Base-by-base conservation (phyloP, 2,329 filamentous ascomycete genomes). In the Fusarium oxysporum region DNA sequence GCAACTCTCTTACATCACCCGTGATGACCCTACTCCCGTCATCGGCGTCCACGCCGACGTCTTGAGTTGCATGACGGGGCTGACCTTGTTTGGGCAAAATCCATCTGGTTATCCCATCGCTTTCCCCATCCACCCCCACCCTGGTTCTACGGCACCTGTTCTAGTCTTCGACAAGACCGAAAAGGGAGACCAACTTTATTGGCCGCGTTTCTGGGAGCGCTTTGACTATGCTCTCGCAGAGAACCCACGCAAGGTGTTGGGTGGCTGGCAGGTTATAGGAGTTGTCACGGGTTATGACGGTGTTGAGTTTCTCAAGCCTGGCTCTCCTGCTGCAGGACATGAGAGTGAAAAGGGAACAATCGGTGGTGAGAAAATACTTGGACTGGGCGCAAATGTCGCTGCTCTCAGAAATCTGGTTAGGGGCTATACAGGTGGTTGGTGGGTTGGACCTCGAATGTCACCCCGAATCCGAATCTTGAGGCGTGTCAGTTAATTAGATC, bases 11-110 rank as follows among this genome's bases (percentile, higher is more conserved):
- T 69, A 72, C 51, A 74, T 83, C 32, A 70, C 80, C 55, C 58
- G 68, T 35, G 65, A 72, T 30, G 68, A 78, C 41, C 68, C 78
- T 12, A 63, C 74, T 23, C 57, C 76, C 30, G 55, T 67, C 10
- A 80, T 87, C 17, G 76, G 77, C 43, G 85, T 91, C 45, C 91
- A 93, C 76, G 89, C 90, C 51, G 91, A 92, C 75, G 89, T 92
- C 17, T 83, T 91, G 16, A 88, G 89, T 54, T 92, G 91, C 83
- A 92, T 92, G 91, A 92, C 91, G 35, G 91, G 91, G 57, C 87
- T 92, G 14, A 92, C 91, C 6, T 88, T 91, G 57, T 93, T 93
- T 74, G 86, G 88, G 23, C 86, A 89, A 72, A 85, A 87, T 59
- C 81, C 81, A 23, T 69, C 72, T 58, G 81, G 81, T 51, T 72